phyloP scores from a whole-genome alignment of 2,329 filamentous ascomycete genomes.

The Claviceps pusilla region DNA sequence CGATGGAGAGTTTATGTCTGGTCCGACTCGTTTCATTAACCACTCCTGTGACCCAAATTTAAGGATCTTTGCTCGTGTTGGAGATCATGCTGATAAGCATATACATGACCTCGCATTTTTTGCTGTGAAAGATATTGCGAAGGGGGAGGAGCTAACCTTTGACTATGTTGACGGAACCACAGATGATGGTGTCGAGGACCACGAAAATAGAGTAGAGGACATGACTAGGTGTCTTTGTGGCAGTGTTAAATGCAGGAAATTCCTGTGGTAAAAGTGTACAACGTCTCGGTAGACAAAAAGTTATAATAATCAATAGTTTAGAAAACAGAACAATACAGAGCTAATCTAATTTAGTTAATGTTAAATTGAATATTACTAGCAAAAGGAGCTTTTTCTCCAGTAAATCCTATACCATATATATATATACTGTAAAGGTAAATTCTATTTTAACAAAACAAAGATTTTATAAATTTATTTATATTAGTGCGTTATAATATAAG shows the following conservation, averaged over 20 bases:
- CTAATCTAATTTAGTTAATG: too few species aligned
- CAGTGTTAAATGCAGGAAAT: constrained; percentile 51
- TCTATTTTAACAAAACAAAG: too few species aligned
- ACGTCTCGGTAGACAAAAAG: rapidly evolving
- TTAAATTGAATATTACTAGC: too few species aligned
- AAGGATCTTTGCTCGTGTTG: constrained; percentile 63
- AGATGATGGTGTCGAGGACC: constrained; percentile 29
- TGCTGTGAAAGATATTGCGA: constrained; percentile 49
- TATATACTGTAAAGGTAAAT: too few species aligned
- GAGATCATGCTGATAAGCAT: constrained; percentile 58
- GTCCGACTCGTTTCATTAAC: constrained; percentile 69
- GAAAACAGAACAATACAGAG: too few species aligned
- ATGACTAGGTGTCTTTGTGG: constrained; percentile 50
- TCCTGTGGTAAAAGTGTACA: constrained; percentile 41
- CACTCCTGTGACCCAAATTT: constrained; percentile 70
- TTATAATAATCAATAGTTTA: too few species aligned
- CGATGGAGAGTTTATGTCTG: constrained; percentile 62
- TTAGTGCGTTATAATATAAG: too few species aligned
- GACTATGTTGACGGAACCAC: constrained; percentile 59
- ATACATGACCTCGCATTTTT: constrained; percentile 69
- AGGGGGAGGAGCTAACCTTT: constrained; percentile 59
- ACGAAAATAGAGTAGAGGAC: constrained; percentile 26
- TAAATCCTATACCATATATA: too few species aligned
- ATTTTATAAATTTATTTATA: too few species aligned
- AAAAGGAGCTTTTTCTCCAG: too few species aligned